Evolutionary conservation across 2,329 filamentous ascomycete genomes (phyloP).

Genomic region (Pseudopyrenochaeta lycopersici): DNA sequence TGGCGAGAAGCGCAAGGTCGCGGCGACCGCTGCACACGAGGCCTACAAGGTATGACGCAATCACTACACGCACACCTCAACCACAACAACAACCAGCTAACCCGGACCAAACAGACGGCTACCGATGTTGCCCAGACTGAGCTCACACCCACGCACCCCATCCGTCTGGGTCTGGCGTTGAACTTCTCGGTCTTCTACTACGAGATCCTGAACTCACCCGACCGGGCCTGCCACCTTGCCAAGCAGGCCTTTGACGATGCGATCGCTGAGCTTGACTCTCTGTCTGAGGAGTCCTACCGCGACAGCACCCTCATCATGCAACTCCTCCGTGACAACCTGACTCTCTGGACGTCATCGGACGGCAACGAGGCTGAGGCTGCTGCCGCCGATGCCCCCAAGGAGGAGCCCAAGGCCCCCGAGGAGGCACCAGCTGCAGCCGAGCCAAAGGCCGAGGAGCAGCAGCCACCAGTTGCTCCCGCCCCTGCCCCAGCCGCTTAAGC

Average conservation of each 20-base stretch:
- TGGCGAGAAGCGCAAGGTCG: slow-evolving; percentile 89
- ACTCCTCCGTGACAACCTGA: slow-evolving; percentile 96
- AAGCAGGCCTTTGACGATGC: slow-evolving; percentile 99
- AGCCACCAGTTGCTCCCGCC: slow-evolving; percentile 40
- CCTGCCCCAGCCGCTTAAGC: slow-evolving; percentile 46
- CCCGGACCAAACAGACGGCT: slow-evolving; percentile 73
- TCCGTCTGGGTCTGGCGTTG: slow-evolving; percentile 94
- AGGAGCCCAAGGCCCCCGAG: slow-evolving; percentile 65
- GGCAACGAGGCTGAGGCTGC: slow-evolving; percentile 78
- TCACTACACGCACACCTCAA: slow-evolving; percentile 14
- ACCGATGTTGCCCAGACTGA: slow-evolving; percentile 98
- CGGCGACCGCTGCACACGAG: slow-evolving; percentile 87
- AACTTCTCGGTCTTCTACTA: slow-evolving; percentile 99
- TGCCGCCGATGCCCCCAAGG: slow-evolving; percentile 67
- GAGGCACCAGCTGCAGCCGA: slow-evolving; percentile 54
- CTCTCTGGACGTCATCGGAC: slow-evolving; percentile 96
- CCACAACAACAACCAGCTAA: slow-evolving; percentile 25
- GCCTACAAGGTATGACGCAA: slow-evolving; percentile 87
- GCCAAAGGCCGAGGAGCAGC: slow-evolving; percentile 42
- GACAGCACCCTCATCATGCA: slow-evolving; percentile 99
- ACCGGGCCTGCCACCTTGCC: slow-evolving; percentile 96
- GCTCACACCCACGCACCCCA: slow-evolving; percentile 96
- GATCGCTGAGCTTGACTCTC: slow-evolving; percentile 96
- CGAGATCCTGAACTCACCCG: slow-evolving; percentile 97
- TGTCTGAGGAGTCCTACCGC: slow-evolving; percentile 98